These are phyloP conservation scores for Neocatenulostroma microsporum DNA, from an alignment of 2,329 filamentous ascomycete species.

Conservation along the genomic window DNA sequence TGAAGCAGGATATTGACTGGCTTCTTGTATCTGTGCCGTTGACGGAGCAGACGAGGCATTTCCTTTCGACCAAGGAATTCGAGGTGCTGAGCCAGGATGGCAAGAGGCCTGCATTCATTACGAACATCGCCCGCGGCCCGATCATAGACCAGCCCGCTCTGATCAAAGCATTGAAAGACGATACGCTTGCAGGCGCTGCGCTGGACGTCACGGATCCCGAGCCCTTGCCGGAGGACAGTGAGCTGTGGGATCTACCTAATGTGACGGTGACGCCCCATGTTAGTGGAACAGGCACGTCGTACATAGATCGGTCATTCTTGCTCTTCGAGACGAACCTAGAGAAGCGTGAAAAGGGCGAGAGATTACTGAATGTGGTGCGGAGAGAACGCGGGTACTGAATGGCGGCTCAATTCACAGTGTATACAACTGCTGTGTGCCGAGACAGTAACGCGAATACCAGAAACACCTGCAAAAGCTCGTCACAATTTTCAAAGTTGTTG, in stretches of 20 bases:
- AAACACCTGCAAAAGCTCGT: too few relatives aligned
- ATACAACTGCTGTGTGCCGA: not conserved
- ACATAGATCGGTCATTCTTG: conserved; percentile 50
- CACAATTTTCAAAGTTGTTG: too few relatives aligned
- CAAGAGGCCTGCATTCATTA: conserved; percentile 44
- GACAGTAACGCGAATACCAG: too few relatives aligned
- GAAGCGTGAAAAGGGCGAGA: conserved; percentile 44
- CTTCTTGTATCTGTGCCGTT: conserved; percentile 51
- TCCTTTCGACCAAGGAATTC: conserved; percentile 51
- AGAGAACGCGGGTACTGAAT: conserved; percentile 54
- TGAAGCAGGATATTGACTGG: conserved; percentile 50
- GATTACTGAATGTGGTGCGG: conserved; percentile 55
- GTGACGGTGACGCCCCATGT: conserved; percentile 62
- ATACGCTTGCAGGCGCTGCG: conserved; percentile 57
- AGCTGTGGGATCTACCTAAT: conserved; percentile 63
- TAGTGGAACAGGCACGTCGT: conserved; percentile 48
- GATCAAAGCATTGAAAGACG: conserved; percentile 52
- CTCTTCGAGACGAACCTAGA: conserved; percentile 52
- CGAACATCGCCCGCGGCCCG: conserved; percentile 63
- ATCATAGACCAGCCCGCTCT: conserved; percentile 57
- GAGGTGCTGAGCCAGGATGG: conserved; percentile 25
- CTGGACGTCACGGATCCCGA: conserved; percentile 76
- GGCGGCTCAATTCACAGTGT: conserved; percentile 1
- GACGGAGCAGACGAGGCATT: conserved; percentile 47
- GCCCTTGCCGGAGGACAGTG: conserved; percentile 60